These are phyloP conservation scores for Dendrobium chrysotoxum DNA, from an alignment of 106 monocot genomes.

Conservation along the genomic window DNA sequence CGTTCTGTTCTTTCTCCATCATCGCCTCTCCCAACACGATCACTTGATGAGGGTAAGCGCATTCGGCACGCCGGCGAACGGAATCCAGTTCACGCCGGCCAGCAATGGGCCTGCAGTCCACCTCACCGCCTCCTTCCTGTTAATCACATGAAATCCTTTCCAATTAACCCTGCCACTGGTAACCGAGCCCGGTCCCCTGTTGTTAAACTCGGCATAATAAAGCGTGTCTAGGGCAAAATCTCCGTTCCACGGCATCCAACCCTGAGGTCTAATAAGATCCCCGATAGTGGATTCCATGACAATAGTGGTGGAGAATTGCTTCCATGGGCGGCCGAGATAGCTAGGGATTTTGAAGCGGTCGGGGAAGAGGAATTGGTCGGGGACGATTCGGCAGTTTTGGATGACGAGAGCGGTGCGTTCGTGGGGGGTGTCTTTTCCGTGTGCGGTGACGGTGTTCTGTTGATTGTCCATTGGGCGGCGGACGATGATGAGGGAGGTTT, in stretches of 20 bases:
- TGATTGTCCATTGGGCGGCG: slow-evolving; percentile 31
- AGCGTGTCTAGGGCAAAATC: slow-evolving; percentile 9
- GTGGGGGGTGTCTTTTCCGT: slow-evolving; percentile 24
- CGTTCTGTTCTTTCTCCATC: no score
- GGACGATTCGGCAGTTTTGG: slow-evolving; percentile 25
- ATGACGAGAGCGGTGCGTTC: slow-evolving; percentile 36
- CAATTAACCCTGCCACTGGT: slow-evolving; percentile 17
- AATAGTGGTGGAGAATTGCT: slow-evolving; percentile 25
- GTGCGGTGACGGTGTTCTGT: slow-evolving; percentile 48
- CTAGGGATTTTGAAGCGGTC: slow-evolving; percentile 17
- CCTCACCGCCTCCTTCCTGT: background rate
- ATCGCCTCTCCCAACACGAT: background rate
- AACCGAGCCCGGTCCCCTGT: slow-evolving; percentile 16
- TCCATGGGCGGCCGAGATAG: slow-evolving; percentile 47
- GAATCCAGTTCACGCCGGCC: slow-evolving; percentile 5
- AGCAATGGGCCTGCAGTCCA: slow-evolving; percentile 10
- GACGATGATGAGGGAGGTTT: slow-evolving; percentile 43
- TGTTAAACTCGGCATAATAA: slow-evolving; percentile 41
- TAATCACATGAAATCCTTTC: slow-evolving; percentile 17
- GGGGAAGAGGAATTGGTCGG: slow-evolving; percentile 12
- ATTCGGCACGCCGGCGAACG: slow-evolving; percentile 7
- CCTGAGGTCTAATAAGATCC: slow-evolving; percentile 25
- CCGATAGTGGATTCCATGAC: slow-evolving; percentile 31
- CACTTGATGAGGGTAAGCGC: background rate
- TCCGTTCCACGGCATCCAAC: slow-evolving; percentile 24